A percentile compares a stretch with the other conserved stretches of the same genome.
phyloP scores from a whole-genome alignment of 192 early-diverging fungal species.

The Lobosporangium transversale region DNA sequence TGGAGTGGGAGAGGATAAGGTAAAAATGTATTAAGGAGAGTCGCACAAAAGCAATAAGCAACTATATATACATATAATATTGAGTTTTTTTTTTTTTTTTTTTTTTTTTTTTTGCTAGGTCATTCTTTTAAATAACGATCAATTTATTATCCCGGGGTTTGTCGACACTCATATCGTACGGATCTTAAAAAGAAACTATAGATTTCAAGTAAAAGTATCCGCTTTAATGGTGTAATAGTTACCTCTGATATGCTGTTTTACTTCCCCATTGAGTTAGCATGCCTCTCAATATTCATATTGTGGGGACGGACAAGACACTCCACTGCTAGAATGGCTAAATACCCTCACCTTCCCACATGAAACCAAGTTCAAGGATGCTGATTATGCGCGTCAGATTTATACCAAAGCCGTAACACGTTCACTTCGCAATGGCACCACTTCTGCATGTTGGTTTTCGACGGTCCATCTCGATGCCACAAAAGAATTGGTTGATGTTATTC shows the following conservation, averaged over 20 bases:
- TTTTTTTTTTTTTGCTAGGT: constrained; percentile 1
- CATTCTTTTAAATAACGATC: constrained; percentile 46
- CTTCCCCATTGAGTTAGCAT: no score
- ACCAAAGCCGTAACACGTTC: constrained; percentile 61
- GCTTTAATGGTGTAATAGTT: no score
- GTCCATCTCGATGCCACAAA: constrained; percentile 74
- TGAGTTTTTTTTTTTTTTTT: not conserved
- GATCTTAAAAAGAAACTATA: not conserved
- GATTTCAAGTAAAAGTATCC: no score
- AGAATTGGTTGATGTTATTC: constrained; percentile 70
- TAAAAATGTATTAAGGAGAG: not conserved
- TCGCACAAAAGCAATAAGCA: not conserved
- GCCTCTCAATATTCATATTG: constrained; percentile 85
- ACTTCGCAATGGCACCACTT: constrained; percentile 83
- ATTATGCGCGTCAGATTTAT: constrained; percentile 71
- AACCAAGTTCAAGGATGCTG: constrained; percentile 64
- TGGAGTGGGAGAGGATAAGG: constrained; percentile 8
- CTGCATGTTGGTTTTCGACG: constrained; percentile 85
- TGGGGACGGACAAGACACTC: constrained; percentile 82
- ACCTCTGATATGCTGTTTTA: no score
- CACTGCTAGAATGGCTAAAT: constrained; percentile 81
- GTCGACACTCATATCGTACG: constrained; percentile 79
- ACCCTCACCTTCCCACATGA: constrained; percentile 86
- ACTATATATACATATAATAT: no score
- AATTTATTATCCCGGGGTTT: constrained; percentile 83